Evolutionary conservation across 768 basidiomycete genomes (phyloP).

Genomic region (Auriscalpium vulgare): DNA sequence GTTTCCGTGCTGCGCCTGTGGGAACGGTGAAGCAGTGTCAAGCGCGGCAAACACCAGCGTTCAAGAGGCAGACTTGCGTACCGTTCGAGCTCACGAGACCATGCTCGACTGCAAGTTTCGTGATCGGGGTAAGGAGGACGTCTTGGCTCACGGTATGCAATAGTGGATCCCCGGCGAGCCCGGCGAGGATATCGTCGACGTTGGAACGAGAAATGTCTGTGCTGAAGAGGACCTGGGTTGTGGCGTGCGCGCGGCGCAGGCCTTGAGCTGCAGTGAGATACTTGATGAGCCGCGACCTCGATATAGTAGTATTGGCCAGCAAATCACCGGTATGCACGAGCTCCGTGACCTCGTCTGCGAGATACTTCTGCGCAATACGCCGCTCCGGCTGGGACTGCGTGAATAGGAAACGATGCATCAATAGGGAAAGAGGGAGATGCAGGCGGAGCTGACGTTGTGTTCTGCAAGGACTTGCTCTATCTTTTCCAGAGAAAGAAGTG

Average conservation of each 20-base stretch:
- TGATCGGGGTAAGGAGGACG: slow-evolving; percentile 43
- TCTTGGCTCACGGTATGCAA: slow-evolving; percentile 44
- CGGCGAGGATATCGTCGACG: slow-evolving; percentile 47
- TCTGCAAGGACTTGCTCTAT: slow-evolving; percentile 9
- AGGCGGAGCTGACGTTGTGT: slow-evolving; percentile 7
- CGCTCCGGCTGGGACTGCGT: slow-evolving; percentile 27
- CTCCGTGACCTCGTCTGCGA: slow-evolving; percentile 53
- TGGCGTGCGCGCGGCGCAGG: slow-evolving; percentile 33
- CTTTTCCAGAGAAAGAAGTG: slow-evolving; percentile 8
- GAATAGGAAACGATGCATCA: neutral
- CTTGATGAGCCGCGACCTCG: neutral
- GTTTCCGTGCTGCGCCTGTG: slow-evolving; percentile 10
- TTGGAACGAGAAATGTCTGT: slow-evolving; percentile 32
- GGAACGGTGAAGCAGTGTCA: neutral
- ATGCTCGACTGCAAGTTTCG: slow-evolving; percentile 53
- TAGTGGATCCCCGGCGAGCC: slow-evolving; percentile 59
- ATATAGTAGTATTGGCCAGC: neutral
- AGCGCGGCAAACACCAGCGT: no score
- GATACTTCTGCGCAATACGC: slow-evolving; percentile 40
- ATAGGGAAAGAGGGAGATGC: neutral
- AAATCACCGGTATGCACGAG: slow-evolving; percentile 47
- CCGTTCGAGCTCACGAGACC: slow-evolving; percentile 50
- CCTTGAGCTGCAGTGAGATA: slow-evolving; percentile 26
- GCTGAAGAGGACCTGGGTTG: slow-evolving; percentile 39
- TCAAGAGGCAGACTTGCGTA: neutral